Base-by-base conservation (phyloP, 1,284 basidiomycete species). In the Cutaneotrichosporon arboriforme region DNA sequence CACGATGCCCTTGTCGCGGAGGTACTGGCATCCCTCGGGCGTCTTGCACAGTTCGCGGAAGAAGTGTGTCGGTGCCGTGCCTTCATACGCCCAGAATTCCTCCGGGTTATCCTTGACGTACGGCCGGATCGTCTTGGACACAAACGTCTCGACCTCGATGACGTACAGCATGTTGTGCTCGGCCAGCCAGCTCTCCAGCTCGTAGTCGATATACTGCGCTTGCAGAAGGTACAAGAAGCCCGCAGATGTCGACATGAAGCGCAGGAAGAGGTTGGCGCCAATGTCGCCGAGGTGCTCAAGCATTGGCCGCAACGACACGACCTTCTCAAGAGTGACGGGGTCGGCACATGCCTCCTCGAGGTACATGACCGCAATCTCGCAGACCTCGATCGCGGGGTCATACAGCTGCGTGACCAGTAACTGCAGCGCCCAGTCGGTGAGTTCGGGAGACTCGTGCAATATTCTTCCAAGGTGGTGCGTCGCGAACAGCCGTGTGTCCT, bases 1-100 rank as follows among this genome's bases (percentile, higher is more conserved):
- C 66, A 98, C 93, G 68, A 98, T 90, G 0, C 90, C 90, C 64
- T 88, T 91, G 56, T 92, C 88, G 50, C 84, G 81, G 40, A 99
- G 77, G 13, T 94, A 84, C 66, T 88, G 86, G 71, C 92, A 94
- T 0, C 96, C 96, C 50, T 93, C 85, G 46, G 87, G 86, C 1
- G 96, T 98, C 72, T 97, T 97, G 41, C 90, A 87, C 79, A 98
- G 88, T 71, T 97, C 92, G 20, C 94, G 93, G 64, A 97, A 96
- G 75, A 99, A 97, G 71, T 99, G 94, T 4, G 88, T 85, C 1
- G 96, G 96, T 1, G 91, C 87, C 2, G 85, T 84, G 13, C 88
- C 88, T 51, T 94, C 90, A 58, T 88, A 90, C n/a, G 81, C 69
- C 72, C 72, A 74, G 48, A 68, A 66, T 54, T 74, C 69, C 46